Evolutionary conservation across 768 basidiomycete genomes (phyloP).

Genomic region (Suillus cothurnatus): DNA sequence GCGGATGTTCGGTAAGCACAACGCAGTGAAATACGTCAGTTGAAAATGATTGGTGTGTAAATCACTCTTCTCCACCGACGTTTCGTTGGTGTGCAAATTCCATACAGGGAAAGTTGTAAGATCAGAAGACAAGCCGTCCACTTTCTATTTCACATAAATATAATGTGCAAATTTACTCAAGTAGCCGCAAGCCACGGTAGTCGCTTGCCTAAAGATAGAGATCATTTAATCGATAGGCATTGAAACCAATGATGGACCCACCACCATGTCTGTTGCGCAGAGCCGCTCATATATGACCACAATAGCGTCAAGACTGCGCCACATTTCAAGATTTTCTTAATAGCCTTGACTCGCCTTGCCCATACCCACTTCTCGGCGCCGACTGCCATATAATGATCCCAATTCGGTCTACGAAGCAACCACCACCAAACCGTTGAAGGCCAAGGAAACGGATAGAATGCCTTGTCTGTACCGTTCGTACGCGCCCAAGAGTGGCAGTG

Average conservation of each 20-base stretch:
- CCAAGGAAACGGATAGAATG: not conserved
- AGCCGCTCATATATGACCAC: slow-evolving; percentile 14
- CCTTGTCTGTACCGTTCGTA: not conserved
- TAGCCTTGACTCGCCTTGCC: slow-evolving; percentile 9
- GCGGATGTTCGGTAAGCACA: no score
- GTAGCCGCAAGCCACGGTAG: not conserved
- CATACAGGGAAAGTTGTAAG: not conserved
- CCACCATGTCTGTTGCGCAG: not conserved
- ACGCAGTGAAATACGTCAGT: no score
- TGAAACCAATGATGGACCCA: not conserved
- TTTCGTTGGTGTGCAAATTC: not conserved
- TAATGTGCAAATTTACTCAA: not conserved
- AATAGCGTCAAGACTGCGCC: slow-evolving; percentile 8
- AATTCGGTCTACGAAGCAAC: not conserved
- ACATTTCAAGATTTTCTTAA: slow-evolving; percentile 11
- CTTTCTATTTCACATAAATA: not conserved
- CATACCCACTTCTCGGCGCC: slow-evolving; percentile 26
- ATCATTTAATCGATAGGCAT: not conserved
- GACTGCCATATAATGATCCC: not conserved
- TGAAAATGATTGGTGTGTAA: not conserved
- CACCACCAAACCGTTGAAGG: not conserved
- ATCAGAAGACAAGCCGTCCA: not conserved
- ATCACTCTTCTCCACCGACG: not conserved
- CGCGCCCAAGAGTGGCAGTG: not conserved
- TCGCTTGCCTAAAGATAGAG: not conserved